Base-by-base conservation (phyloP, 805 yeast species). In the Metschnikowia continentalis region DNA sequence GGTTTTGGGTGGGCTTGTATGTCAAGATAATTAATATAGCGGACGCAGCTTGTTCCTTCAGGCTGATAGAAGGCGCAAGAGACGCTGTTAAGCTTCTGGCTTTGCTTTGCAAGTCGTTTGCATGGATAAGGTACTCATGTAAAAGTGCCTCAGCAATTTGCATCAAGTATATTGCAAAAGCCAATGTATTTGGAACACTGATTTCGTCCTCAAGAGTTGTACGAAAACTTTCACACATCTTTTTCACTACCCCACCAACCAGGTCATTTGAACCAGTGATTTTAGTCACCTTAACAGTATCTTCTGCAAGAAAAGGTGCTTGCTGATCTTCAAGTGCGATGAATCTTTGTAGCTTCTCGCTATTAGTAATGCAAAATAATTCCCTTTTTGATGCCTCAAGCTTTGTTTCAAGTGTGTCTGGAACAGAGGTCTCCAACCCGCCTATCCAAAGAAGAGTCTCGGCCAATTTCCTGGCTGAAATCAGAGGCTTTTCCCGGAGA, bases 71-170 rank as follows among this genome's bases (percentile, higher is more conserved):
- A 5, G 46, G 47, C 10, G 57, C 39, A 15, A 54, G 48, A 6
- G 46, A 33, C 50, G 52, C 57, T 1, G 48, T 19, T 32, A 55
- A 17, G 10, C 46, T 41, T 23, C 47, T 49, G 2, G 55, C 53
- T 10, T n/a, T 36, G 3, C 40, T 52, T 37, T 47, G 48, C 15
- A 55, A 22, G 8, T 17, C n/a, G 3, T 8, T 11, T 6, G 47
- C 47, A 30, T 15, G 23, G 7, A 2, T 6, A 17, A 7, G 6
- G 7, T 35, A 26, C 23, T 26, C 32, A 14, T 10, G 17, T 5
- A 19, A 23, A 26, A 50, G 33, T 5, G 15, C n/a, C 6, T 37
- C 42, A 6, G 48, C 44, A 3, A 50, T 22, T 33, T 38, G 47
- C 36, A 37, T 42, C 33, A 41, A 36, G 3, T 32, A 17, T 22